Base-by-base conservation (phyloP, 2,329 filamentous ascomycete genomes). In the Atkinsonella texensis region DNA sequence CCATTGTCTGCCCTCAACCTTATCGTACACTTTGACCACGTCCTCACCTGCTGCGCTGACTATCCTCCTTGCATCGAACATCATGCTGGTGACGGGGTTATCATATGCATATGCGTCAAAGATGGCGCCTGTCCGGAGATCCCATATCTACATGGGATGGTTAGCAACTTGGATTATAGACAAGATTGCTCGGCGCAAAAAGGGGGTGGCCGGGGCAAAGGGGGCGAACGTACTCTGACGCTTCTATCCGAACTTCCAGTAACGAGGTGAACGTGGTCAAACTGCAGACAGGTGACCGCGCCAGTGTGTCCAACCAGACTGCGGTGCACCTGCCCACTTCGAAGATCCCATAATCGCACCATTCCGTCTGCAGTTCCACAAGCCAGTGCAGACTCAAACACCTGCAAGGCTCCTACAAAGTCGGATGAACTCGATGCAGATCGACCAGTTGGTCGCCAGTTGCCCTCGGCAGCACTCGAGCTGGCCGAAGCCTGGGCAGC, bases 1-100 rank as follows among this genome's bases (percentile, higher is more conserved):
- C 93, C 93, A 98, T 68, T 97, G 93, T 55, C 88, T 76, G 41
- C 89, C 89, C 65, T 98, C 93, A 3, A 89, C 84, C 76, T 97
- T 97, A 72, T 98, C 93, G 71, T 97, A 98, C 54, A 98, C 86
- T 71, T 98, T 98, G 60, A 93, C 90, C 23, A 97, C 89, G 62
- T 89, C 84, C 68, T 97, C 93, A 42, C 90, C 87, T 0, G 89
- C 89, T 2, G 93, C 91, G 49, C 86, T 81, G 35, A 93, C 89
- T 58, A 98, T 98, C 48, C 90, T 82, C 49, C 90, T 83, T 13
- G 81, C 72, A 68, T 98, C 93, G 65, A 98, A 98, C 84, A 94
- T 95, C 89, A 97, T 95, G 73, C 85, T 88, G 33, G 89, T 95
- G 52, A 98, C 80, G 0, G 90, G 83, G 62, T 87, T 78, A 63